Percentiles rank a stretch among this genome's conserved stretches.
Conservation (phyloP, 768 basidiomycete genomes). For the Lactarius hengduanensis region DNA sequence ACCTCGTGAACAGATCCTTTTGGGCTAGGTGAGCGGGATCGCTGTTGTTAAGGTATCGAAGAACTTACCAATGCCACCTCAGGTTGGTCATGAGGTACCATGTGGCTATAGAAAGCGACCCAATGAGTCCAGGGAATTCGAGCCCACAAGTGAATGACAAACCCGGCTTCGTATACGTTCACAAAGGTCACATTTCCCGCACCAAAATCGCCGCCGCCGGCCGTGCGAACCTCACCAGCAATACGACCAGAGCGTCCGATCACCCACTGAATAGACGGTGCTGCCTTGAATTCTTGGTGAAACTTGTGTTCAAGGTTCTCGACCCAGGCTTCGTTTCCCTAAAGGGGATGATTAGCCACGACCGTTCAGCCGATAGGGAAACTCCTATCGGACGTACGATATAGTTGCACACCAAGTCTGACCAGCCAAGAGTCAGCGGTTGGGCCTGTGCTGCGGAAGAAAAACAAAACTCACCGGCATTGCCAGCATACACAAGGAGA, state of each 20-base stretch:
- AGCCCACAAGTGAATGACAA: constrained; percentile 33
- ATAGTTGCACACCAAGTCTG: constrained; percentile 83
- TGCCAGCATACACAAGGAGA: constrained; percentile 86
- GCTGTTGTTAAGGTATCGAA: constrained; percentile 5
- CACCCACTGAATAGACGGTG: constrained; percentile 55
- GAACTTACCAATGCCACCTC: constrained; percentile 72
- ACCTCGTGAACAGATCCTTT: constrained; percentile 60
- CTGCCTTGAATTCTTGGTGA: constrained; percentile 55
- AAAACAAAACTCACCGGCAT: constrained; percentile 51
- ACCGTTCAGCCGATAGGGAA: background rate
- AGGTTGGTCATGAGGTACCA: constrained; percentile 91
- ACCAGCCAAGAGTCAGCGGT: background rate
- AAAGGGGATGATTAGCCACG: constrained; percentile 3
- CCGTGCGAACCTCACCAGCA: constrained; percentile 69
- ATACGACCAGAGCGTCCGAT: constrained; percentile 49
- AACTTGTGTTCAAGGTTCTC: constrained; percentile 60
- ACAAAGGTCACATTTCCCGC: constrained; percentile 89
- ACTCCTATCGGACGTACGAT: constrained; percentile 45
- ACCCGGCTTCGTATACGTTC: constrained; percentile 78
- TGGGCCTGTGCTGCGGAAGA: background rate
- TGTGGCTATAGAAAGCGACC: constrained; percentile 51
- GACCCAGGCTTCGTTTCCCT: constrained; percentile 82
- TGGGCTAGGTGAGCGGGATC: constrained; percentile 17
- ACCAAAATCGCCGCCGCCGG: constrained; percentile 58
- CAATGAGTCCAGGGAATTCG: background rate